Evolutionary conservation across 257 asterid species (phyloP), one percentile per base, ranked within the genome.

Genomic region (Solanum clarkiae): DNA sequence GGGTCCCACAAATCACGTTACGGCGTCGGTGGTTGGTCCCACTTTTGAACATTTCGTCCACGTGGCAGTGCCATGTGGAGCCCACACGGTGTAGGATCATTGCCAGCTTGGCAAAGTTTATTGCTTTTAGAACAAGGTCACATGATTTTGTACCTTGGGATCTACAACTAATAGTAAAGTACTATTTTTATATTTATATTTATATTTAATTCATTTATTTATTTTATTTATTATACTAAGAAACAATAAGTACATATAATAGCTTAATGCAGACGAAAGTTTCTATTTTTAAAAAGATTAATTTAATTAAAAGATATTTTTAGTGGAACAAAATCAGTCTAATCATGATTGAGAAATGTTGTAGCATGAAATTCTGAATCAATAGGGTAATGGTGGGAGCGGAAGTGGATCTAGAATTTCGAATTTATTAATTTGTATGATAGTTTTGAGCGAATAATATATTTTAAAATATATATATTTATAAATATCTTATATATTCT

Each of bases 81-180:
- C 93, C 93, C 94, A 93, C 95, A 72, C 88, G 89, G 87, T 69
- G 18, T 24, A 79, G 87, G 81, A 62, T 72, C 85, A 45, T 26
- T 84, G 90, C 92, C 95, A 91, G 91, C 90, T 86, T 29, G 90
- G 91, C 85, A 29, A 66, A 5, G 14, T 42, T 32, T 26, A 59
- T 40, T 56, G 54, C 59, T 72, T 53, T 40, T 81, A 63, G 85
- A 89, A 89, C 91, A 86, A 42, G 9, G 86, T 91, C 95, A 90
- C 95, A 92, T 91, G 94, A 87, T 85, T 49, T 51, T 26, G 81
- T 69, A 69, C 84, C 82, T 92, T 3, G 92, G 92, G 91, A 91
- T 91, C 69, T 18, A 89, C 74, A 91, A 84, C 80, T 36, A 36
- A 36, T 36, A 36, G 40, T 36, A 36, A 36, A 36, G 40, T 36